Evolutionary conservation across 129 eudicot genomes (phyloP), one percentile per base, ranked within the genome.

Genomic region (Tagetes erecta): DNA sequence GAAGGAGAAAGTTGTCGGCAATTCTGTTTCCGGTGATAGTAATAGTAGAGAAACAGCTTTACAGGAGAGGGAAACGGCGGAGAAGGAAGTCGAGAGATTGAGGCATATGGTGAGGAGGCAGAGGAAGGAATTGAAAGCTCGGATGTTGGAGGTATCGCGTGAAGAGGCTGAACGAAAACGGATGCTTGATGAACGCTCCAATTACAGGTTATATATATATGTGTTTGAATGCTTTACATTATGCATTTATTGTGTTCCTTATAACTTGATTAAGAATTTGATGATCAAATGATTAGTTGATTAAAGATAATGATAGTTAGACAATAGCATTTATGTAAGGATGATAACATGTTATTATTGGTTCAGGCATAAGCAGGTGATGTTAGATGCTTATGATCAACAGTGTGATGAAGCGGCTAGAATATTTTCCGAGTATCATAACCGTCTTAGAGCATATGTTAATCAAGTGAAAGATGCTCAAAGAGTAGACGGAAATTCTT

Each of bases 81-180:
- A 95, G 96, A 91, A 87, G 86, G 99, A 95, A 72, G 99, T 95
- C 67, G 99, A 95, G 83, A 79, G 91, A 80, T 71, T 95, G 91
- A 84, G 99, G 86, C 96, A 88, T 83, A 81, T 82, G 68, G 91
- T 95, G 37, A 91, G 96, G 78, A 74, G 99, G 65, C 96, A 91
- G 63, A 80, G 99, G 47, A 95, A 87, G 87, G 99, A 95, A 81
- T 67, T 95, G 83, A 95, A 87, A 79, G 87, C 94, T 0, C 79
- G 87, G 57, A 95, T 95, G 97, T 42, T 91, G 85, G 99, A 95
- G 86, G 97, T 95, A 0, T 83, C 99, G 2, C 79, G 88, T 56
- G 99, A 95, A 73, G 99, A 95, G 81, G 96, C 97, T 9, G 99
- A 95, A 53, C 78, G 99, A 34, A 95, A 91, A 80, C 86, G 99